Conservation (phyloP, 768 basidiomycete genomes). For the Plicaturopsis crispa region DNA sequence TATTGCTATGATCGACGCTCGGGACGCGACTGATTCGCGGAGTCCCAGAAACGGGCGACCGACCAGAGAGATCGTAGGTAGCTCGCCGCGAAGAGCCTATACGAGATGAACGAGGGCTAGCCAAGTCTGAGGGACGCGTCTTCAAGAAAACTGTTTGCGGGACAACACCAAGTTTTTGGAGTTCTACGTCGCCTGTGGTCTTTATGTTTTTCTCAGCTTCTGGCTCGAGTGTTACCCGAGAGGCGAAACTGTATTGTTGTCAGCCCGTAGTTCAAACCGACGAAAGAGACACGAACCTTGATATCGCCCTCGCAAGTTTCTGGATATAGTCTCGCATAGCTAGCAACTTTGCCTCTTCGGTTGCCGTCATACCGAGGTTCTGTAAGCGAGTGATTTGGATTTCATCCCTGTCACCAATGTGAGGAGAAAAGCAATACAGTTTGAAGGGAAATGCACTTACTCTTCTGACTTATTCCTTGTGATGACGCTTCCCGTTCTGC, state of each 20-base stretch:
- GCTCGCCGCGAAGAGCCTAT: conserved; percentile 31
- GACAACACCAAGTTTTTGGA: conserved; percentile 83
- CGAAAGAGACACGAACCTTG: conserved; percentile 43
- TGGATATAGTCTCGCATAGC: conserved; percentile 85
- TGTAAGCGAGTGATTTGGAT: conserved; percentile 68
- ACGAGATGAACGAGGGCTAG: conserved; percentile 30
- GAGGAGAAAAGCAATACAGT: too few relatives aligned
- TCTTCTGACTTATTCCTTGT: conserved; percentile 64
- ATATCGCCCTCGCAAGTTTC: conserved; percentile 72
- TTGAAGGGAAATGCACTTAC: too few relatives aligned
- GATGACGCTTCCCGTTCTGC: conserved; percentile 40
- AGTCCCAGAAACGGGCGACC: conserved; percentile 41
- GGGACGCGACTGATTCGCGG: conserved; percentile 38
- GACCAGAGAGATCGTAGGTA: conserved; percentile 29
- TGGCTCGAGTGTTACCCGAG: conserved; percentile 53
- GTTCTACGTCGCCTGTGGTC: conserved; percentile 59
- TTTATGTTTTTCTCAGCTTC: conserved; percentile 60
- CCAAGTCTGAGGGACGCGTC: conserved; percentile 34
- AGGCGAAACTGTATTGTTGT: conserved; percentile 46
- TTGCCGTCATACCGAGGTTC: conserved; percentile 77
- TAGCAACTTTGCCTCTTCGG: conserved; percentile 81
- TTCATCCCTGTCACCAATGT: conserved; percentile 78
- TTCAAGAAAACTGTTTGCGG: conserved; percentile 89
- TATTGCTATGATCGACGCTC: conserved; percentile 36
- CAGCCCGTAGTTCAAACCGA: not conserved